Conservation (phyloP, 306 rosid species). For the Prunus kanzakura region DNA sequence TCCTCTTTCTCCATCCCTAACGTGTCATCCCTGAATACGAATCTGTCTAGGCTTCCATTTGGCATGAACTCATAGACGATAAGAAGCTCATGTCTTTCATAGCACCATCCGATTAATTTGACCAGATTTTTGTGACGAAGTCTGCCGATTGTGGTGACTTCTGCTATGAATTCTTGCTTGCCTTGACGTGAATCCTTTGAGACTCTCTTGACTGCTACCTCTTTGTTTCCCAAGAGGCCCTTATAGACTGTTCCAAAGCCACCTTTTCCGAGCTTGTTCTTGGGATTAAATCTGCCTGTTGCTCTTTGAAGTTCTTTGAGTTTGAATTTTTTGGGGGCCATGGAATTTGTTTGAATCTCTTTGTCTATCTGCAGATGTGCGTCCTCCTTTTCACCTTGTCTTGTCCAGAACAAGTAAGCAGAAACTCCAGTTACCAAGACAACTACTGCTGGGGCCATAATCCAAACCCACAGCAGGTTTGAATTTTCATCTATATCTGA, state of each 20-base stretch:
- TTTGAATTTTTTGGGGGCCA: slow-evolving; percentile 49
- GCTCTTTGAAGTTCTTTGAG: slow-evolving; percentile 49
- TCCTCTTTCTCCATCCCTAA: slow-evolving; percentile 6
- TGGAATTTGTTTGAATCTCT: slow-evolving; percentile 48
- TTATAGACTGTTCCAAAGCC: slow-evolving; percentile 81
- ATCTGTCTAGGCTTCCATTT: slow-evolving; percentile 64
- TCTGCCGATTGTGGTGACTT: slow-evolving; percentile 77
- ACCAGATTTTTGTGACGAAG: slow-evolving; percentile 74
- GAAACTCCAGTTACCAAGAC: slow-evolving; percentile 20
- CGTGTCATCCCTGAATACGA: slow-evolving; percentile 35
- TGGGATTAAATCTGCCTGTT: slow-evolving; percentile 54
- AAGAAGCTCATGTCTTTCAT: slow-evolving; percentile 61
- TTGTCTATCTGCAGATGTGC: slow-evolving; percentile 52
- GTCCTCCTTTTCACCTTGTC: slow-evolving; percentile 26
- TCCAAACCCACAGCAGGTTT: slow-evolving; percentile 46
- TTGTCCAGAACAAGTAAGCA: slow-evolving; percentile 19
- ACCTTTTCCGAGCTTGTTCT: slow-evolving; percentile 70
- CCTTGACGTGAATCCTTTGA: slow-evolving; percentile 71
- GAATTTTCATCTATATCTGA: slow-evolving; percentile 7
- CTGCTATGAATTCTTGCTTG: slow-evolving; percentile 74
- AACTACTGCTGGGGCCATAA: slow-evolving; percentile 20
- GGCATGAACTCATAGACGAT: slow-evolving; percentile 91
- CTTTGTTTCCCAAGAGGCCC: slow-evolving; percentile 47
- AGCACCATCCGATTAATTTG: slow-evolving; percentile 82
- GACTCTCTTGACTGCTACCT: slow-evolving; percentile 67